phyloP scores from a whole-genome alignment of 208 protist species.

The Crithidia expoeki region DNA sequence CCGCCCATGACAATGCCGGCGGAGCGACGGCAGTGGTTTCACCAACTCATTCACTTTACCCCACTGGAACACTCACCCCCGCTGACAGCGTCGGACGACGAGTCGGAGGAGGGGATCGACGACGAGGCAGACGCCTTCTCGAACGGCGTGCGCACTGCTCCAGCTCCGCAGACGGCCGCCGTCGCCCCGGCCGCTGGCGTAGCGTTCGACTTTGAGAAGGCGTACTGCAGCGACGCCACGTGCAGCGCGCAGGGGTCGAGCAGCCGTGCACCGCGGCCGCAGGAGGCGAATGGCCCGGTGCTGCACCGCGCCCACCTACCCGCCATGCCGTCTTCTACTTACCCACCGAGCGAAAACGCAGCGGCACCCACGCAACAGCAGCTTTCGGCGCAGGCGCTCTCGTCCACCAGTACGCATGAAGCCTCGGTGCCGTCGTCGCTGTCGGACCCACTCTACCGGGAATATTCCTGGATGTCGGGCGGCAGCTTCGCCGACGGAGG shows the following conservation, averaged over 20 bases:
- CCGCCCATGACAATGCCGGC: background rate
- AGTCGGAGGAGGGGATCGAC: background rate
- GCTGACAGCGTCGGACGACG: slow-evolving; percentile 2
- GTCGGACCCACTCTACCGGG: background rate
- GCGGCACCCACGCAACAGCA: background rate
- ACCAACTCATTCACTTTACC: slow-evolving; percentile 27
- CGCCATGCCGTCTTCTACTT: background rate
- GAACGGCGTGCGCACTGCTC: slow-evolving; percentile 4
- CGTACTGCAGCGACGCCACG: background rate
- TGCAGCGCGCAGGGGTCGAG: background rate
- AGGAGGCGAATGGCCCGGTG: slow-evolving; percentile 1
- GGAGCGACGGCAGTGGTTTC: slow-evolving; percentile 23
- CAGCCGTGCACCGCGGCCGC: slow-evolving; percentile 7
- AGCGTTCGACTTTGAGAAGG: background rate
- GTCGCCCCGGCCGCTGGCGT: background rate
- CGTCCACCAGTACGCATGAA: background rate
- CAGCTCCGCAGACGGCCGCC: background rate
- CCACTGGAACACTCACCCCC: slow-evolving; percentile 9
- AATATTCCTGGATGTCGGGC: background rate
- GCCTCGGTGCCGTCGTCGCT: slow-evolving; percentile 2
- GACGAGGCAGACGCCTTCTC: background rate
- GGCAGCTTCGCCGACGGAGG: background rate
- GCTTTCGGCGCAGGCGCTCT: slow-evolving; percentile 3
- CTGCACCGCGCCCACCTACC: background rate
- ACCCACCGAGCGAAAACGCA: too few relatives aligned